Conservation (phyloP, 2,329 filamentous ascomycete species). For the Pochonia chlamydosporia region DNA sequence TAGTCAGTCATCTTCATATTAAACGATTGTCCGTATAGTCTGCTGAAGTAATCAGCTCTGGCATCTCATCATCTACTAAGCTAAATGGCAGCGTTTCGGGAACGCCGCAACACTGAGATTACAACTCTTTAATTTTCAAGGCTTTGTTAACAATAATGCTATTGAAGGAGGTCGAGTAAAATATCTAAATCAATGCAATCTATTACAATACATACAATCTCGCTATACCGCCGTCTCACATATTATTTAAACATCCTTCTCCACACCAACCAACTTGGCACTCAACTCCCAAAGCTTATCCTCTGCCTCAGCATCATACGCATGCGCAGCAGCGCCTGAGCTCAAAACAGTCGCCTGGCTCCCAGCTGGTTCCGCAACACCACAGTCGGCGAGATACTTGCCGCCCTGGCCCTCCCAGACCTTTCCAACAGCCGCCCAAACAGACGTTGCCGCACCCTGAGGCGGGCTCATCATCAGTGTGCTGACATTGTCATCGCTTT, state of each 20-base stretch:
- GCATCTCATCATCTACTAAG: no score
- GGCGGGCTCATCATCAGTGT: background rate
- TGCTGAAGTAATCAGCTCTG: no score
- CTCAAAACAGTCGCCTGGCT: slow-evolving; percentile 1
- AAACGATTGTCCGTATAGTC: no score
- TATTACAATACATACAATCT: background rate
- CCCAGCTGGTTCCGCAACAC: slow-evolving; percentile 17
- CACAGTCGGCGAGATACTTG: slow-evolving; percentile 37
- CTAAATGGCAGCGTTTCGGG: no score
- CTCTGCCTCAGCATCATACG: slow-evolving; percentile 33
- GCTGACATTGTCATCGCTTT: background rate
- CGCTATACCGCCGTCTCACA: background rate
- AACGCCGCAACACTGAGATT: no score
- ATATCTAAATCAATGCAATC: no score
- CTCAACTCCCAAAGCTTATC: slow-evolving; percentile 31
- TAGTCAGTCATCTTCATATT: no score
- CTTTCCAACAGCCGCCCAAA: slow-evolving; percentile 35
- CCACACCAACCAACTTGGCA: slow-evolving; percentile 7
- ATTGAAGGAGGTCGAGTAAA: no score
- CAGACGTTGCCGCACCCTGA: slow-evolving; percentile 43
- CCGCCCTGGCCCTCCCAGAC: slow-evolving; percentile 41
- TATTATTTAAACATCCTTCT: background rate
- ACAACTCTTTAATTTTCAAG: no score
- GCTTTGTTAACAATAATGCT: no score
- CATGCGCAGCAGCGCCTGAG: slow-evolving; percentile 15